phyloP scores from a whole-genome alignment of 2,329 filamentous ascomycete genomes.

The Alternaria brassicicola region DNA sequence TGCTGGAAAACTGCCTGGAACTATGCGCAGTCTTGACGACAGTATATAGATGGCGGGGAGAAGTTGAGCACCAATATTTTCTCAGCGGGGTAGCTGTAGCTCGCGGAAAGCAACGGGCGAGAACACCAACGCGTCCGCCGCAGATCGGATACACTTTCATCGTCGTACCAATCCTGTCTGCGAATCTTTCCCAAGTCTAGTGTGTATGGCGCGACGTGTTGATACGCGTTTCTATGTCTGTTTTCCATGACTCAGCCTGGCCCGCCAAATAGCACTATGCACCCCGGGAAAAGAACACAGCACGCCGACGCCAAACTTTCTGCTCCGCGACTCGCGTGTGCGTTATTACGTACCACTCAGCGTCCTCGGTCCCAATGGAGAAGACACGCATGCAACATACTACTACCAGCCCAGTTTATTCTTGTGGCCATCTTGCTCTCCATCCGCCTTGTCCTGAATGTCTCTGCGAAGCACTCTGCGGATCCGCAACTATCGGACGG shows the following conservation, averaged over 20 bases:
- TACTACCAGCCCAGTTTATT: background rate
- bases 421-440: background rate
- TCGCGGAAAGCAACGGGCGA: constrained; percentile 37
- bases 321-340: constrained; percentile 15
- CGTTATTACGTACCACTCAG: constrained; percentile 29
- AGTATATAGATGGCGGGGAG: constrained; percentile 28
- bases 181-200: constrained; percentile 36
- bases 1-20: constrained; percentile 55
- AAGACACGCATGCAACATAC: constrained; percentile 6
- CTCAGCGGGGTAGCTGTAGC: constrained; percentile 41
- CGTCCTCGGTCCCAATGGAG: constrained; percentile 13
- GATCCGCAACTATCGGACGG: background rate
- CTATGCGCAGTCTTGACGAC: constrained; percentile 15
- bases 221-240: constrained; percentile 19
- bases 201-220: constrained; percentile 21
- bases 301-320: constrained; percentile 33
- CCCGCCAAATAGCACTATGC: constrained; percentile 11
- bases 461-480: background rate
- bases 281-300: constrained; percentile 17
- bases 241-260: constrained; percentile 26
- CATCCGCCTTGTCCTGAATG: background rate
- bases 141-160: constrained; percentile 43
- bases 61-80: constrained; percentile 33
- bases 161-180: constrained; percentile 23
- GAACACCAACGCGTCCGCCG: constrained; percentile 35